phyloP scores from a whole-genome alignment of 371 early-diverging fungal species.

The Capniomyces stellatus region DNA sequence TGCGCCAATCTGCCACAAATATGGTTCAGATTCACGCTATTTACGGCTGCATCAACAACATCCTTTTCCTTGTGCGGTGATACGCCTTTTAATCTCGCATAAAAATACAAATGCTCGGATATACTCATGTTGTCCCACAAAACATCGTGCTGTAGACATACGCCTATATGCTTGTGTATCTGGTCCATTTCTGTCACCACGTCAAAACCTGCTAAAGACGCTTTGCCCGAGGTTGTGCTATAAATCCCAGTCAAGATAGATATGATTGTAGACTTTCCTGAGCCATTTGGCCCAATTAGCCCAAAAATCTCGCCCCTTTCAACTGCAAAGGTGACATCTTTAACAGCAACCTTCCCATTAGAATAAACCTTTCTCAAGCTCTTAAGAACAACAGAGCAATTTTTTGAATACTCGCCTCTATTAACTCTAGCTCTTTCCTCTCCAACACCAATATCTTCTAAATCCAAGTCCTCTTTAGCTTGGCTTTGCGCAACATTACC shows the following conservation, averaged over 20 bases:
- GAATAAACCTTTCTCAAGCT: conserved; percentile 39
- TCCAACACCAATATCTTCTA: conserved; percentile 39
- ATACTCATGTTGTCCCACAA: conserved; percentile 57
- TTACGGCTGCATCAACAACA: conserved; percentile 28
- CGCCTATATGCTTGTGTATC: conserved; percentile 41
- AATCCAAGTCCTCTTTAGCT: conserved; percentile 12
- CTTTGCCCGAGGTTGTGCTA: conserved; percentile 36
- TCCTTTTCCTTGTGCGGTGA: conserved; percentile 23
- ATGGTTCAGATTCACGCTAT: conserved; percentile 28
- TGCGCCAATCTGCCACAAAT: conserved; percentile 32
- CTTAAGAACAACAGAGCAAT: conserved; percentile 32
- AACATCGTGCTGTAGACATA: conserved; percentile 56
- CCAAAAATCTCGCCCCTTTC: conserved; percentile 39
- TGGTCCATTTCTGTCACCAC: conserved; percentile 29
- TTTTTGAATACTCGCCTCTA: conserved; percentile 12
- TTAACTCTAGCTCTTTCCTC: conserved; percentile 31
- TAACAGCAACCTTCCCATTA: conserved; percentile 37
- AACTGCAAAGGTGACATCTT: conserved; percentile 42
- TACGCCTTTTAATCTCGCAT: conserved; percentile 48
- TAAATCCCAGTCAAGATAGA: conserved; percentile 46
- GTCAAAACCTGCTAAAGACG: conserved; percentile 37
- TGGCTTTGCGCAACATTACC: neutral
- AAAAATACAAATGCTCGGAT: conserved; percentile 47
- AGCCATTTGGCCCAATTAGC: conserved; percentile 35
- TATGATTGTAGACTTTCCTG: conserved; percentile 36